Evolutionary conservation across 305 asterid species (phyloP).

Genomic region (Solanum aculeatissimum): DNA sequence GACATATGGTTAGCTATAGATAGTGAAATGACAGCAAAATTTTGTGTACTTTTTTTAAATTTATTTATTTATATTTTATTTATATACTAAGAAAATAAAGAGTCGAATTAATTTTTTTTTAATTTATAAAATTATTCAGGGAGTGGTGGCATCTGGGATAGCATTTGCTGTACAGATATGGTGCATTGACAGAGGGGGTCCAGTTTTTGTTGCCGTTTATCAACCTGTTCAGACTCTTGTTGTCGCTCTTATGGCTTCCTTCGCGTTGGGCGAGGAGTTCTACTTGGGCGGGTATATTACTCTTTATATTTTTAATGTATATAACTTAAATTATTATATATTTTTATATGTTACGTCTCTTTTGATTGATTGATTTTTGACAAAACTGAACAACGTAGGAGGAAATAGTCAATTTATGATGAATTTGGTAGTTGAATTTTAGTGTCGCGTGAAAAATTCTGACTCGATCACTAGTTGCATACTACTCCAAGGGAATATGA

Average conservation of each 20-base stretch:
- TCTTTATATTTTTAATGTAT: background rate
- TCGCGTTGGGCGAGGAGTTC: conserved; percentile 75
- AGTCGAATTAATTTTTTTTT: background rate
- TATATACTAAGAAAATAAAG: background rate
- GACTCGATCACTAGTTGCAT: too few relatives aligned
- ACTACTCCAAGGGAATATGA: too few relatives aligned
- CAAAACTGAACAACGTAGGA: too few relatives aligned
- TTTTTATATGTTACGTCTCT: background rate
- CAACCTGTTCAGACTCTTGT: conserved; percentile 99
- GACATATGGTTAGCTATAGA: conserved; percentile 8
- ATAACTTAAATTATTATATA: background rate
- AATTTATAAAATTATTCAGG: conserved; percentile 29
- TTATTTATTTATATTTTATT: background rate
- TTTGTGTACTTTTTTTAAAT: background rate
- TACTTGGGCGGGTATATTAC: conserved; percentile 83
- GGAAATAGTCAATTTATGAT: too few relatives aligned
- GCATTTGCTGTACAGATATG: conserved; percentile 99
- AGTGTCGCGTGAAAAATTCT: too few relatives aligned
- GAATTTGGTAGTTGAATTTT: background rate
- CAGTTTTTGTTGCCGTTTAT: conserved; percentile 96
- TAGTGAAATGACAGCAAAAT: conserved; percentile 17
- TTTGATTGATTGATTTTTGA: too few relatives aligned
- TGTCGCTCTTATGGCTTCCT: conserved; percentile 81
- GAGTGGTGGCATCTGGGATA: conserved; percentile 97
- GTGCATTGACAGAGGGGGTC: conserved; percentile 99